These are phyloP conservation scores for Margaritispora aquatica DNA, from an alignment of 495 filamentous ascomycete genomes.

Conservation along the genomic window DNA sequence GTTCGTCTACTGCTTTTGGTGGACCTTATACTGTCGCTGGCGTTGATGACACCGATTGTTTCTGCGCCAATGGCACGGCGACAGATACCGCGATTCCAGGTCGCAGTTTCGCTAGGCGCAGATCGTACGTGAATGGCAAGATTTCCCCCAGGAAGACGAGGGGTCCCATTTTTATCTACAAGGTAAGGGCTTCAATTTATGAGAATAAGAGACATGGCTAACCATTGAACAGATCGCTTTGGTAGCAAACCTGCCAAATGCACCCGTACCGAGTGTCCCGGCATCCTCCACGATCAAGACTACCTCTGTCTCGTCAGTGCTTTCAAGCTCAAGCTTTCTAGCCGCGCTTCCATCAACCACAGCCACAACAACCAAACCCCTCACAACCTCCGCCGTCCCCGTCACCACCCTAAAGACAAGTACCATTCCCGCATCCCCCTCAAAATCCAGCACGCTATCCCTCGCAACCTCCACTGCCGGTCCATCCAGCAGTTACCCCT, in stretches of 20 bases:
- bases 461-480: background rate
- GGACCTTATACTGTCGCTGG: background rate
- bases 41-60: background rate
- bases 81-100: background rate
- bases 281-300: too few species aligned
- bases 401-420: too few species aligned
- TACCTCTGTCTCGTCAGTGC: too few species aligned
- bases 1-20: background rate
- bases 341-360: too few species aligned
- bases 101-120: background rate
- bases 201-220: too few species aligned
- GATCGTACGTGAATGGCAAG: background rate
- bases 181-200: background rate
- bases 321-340: too few species aligned
- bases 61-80: background rate
- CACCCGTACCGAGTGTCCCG: background rate
- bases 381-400: too few species aligned
- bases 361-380: background rate
- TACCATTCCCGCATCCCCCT: too few species aligned
- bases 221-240: background rate
- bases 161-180: background rate
- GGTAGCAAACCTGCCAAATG: background rate
- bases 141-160: background rate
- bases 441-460: background rate
- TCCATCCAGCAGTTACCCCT: conserved; percentile 3